Conservation (phyloP, 2,329 filamentous ascomycete genomes). For the Emmonsiellopsis sp. region DNA sequence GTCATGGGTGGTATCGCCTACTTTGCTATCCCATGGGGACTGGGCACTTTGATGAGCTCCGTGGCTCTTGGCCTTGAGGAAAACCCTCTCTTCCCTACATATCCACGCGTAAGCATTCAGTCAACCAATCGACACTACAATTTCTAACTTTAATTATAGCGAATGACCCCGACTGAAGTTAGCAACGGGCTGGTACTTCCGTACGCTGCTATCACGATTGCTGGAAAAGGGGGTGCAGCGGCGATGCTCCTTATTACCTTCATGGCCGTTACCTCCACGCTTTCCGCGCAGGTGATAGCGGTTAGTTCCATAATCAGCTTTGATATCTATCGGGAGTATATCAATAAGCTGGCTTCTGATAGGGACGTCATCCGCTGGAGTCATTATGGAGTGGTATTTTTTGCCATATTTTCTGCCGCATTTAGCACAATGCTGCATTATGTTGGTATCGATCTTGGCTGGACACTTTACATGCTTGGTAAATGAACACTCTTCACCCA, state of each 20-base stretch:
- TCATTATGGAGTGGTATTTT: conserved; percentile 46
- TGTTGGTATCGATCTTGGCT: conserved; percentile 45
- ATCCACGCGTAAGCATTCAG: conserved; percentile 31
- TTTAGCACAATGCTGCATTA: conserved; percentile 48
- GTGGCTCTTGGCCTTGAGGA: conserved; percentile 41
- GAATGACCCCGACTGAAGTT: conserved; percentile 31
- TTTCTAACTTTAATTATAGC: conserved; percentile 11
- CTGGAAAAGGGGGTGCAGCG: conserved; percentile 31
- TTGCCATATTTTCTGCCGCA: conserved; percentile 42
- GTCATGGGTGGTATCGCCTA: conserved; percentile 45
- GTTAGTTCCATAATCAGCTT: conserved; percentile 47
- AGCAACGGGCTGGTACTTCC: conserved; percentile 30
- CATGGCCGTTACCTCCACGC: conserved; percentile 39
- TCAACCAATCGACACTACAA: background rate
- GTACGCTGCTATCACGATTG: conserved; percentile 30
- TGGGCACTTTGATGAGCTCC: conserved; percentile 44
- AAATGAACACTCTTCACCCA: background rate
- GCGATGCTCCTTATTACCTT: conserved; percentile 31
- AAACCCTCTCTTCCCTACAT: conserved; percentile 45
- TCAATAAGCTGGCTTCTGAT: conserved; percentile 40
- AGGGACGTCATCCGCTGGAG: conserved; percentile 43
- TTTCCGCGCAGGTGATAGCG: conserved; percentile 46
- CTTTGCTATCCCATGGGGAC: conserved; percentile 46
- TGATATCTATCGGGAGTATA: conserved; percentile 45
- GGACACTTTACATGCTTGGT: conserved; percentile 48